Evolutionary conservation across 148 eudicot genomes (phyloP), one percentile per base, ranked within the genome.

Genomic region (Fagopyrum esculentum): DNA sequence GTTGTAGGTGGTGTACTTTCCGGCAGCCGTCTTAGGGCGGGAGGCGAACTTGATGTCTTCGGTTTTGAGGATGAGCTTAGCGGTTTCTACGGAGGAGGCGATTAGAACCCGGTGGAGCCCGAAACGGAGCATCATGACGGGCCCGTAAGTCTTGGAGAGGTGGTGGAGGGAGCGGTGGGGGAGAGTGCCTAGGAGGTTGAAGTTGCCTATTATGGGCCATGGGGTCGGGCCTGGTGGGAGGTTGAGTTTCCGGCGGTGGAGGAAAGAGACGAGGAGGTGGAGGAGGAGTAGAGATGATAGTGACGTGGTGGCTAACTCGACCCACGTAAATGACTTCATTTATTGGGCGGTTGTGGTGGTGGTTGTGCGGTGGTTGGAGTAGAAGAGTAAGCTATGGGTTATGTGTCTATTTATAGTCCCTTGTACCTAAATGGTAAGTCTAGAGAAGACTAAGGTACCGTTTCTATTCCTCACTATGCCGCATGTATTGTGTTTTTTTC

Each of bases 191-290:
- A 95, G 85, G 10, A 92, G 94, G 85, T 95, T 90, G 45, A 92
- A 88, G 82, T 95, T 95, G 0, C 98, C 98, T n/a, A 95, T 95
- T 1, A 95, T 78, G 11, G 98, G 97, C 97, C 96, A 95, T 6
- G 97, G 87, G 68, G 82, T 89, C 45, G 99, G 99, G 56, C 99
- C 99, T 1, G 97, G 99, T 13, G 99, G 96, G 52, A 59, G 81
- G 77, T 86, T 86, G 66, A 81, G 85, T 19, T 83, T 84, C 17
- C 75, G 71, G 35, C 76, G 84, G 68, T 74, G 79, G 73, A 80
- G 79, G 74, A 81, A 68, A 74, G 70, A 75, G 78, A 45, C 45
- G 8, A 79, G 48, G 71, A 85, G 79, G 76, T 82, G 76, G 56
- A 87, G n/a, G 48, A 85, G 45, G 66, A 83, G 81, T 49, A 60